Evolutionary conservation across 1,139 yeast species (phyloP).

Genomic region (Debaryomycetaceae sp.): DNA sequence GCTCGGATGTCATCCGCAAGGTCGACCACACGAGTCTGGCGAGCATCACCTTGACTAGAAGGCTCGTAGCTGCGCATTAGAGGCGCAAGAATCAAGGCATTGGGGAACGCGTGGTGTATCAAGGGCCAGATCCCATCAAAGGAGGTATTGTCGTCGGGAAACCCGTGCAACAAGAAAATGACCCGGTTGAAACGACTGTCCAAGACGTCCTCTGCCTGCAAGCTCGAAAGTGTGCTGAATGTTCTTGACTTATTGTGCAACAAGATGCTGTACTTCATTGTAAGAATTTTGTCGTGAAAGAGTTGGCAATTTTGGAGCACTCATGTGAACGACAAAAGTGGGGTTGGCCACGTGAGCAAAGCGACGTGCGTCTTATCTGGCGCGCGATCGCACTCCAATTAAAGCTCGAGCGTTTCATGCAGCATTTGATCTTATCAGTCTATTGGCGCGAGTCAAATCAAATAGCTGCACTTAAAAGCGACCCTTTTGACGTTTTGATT

Average conservation of each 20-base stretch:
- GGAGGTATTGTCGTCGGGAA: slow-evolving; percentile 37
- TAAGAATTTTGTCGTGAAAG: too few relatives aligned
- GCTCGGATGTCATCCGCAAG: slow-evolving; percentile 33
- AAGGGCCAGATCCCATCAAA: slow-evolving; percentile 24
- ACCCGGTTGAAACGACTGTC: slow-evolving; percentile 22
- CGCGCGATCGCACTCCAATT: too few relatives aligned
- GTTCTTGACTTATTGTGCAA: slow-evolving; percentile 20
- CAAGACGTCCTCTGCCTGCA: slow-evolving; percentile 14
- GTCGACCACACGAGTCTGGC: slow-evolving; percentile 22
- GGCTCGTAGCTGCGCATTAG: slow-evolving; percentile 39
- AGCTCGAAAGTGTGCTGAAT: slow-evolving; percentile 26
- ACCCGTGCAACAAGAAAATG: slow-evolving; percentile 37
- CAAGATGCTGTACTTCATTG: slow-evolving; percentile 11
- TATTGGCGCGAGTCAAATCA: too few relatives aligned
- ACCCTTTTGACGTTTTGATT: too few relatives aligned
- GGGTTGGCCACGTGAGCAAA: too few relatives aligned
- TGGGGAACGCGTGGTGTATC: slow-evolving; percentile 16
- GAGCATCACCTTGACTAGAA: slow-evolving; percentile 27
- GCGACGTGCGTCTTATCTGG: too few relatives aligned
- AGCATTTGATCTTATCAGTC: too few relatives aligned
- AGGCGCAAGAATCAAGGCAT: slow-evolving; percentile 31
- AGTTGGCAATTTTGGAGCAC: too few relatives aligned
- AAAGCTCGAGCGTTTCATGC: too few relatives aligned
- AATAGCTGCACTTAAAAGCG: too few relatives aligned
- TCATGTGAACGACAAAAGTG: too few relatives aligned